Base-by-base conservation (phyloP, 2,329 filamentous ascomycete genomes). In the Pseudogymnoascus sp. region DNA sequence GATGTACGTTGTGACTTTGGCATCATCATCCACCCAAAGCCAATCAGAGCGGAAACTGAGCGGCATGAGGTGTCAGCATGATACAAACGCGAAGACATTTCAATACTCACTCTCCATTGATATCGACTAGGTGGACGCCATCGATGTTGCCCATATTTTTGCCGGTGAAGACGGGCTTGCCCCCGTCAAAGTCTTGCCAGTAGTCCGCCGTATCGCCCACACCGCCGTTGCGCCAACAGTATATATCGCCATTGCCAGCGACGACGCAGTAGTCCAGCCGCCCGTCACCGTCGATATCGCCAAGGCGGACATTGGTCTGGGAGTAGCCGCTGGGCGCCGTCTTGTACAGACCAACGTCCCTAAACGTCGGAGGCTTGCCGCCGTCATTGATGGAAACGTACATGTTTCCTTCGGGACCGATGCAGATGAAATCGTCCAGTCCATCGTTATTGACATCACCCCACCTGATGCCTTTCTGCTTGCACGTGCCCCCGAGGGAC, bases 271-370 rank as follows among this genome's bases (percentile, higher is more conserved):
- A 77, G 63, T 77, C 75, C 0, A 69, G 51, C 0, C 74, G 68
- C 0, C 74, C 74, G 60, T 77, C 70, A 2, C 69, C 71, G 31
- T 73, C 72, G 3, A 73, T 70, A 63, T 76, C 74, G 0, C 64
- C 74, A 2, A 76, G 63, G 0, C 69, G 66, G 5, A 76, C 66
- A 35, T 65, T 55, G 6, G 60, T 64, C 33, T 62, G 65, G 0
- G 61, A 27, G n/a, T 55, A 44, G 17, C 38, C 33, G 35, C 9
- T 12, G 2, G 35, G 35, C 2, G 5, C 35, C 8, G 35, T 36
- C 10, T 36, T 36, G 35, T 36, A 36, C 42, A 48, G 42, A 10
- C 42, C 42, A 17, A 48, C 17, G 9, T 15, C 7, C 27, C 13
- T 17, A 48, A 48, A 48, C 9, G 12, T 15, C 42, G 42, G 42